phyloP scores from a whole-genome alignment of 805 yeast genomes.

The Saccharomycopsis malanga region DNA sequence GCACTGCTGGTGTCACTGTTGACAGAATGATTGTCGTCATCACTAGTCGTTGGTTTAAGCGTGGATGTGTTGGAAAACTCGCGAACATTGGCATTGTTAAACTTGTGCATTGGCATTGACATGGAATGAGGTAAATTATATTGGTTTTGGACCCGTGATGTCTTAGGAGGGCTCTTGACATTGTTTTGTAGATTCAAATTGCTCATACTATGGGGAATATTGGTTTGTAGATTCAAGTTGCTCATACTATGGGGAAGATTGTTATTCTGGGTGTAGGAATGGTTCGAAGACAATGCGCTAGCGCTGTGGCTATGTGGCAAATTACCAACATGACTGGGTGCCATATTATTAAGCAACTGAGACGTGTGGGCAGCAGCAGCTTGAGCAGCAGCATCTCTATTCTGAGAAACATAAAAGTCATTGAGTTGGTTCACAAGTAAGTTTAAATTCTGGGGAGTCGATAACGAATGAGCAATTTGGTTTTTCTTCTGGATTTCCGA shows the following conservation, averaged over 20 bases:
- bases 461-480: conserved; percentile 16
- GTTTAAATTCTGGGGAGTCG: conserved; percentile 19
- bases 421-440: conserved; percentile 14
- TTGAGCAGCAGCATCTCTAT: conserved; percentile 1
- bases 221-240: neutral
- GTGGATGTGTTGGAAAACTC: conserved; percentile 21
- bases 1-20: conserved; percentile 5
- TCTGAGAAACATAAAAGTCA: conserved; percentile 6
- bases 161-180: neutral
- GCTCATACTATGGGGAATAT: neutral
- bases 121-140: conserved; percentile 10
- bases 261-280: neutral
- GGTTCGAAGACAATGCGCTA: neutral
- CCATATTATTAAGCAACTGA: neutral
- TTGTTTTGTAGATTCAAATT: neutral
- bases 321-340: neutral
- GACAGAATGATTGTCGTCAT: neutral
- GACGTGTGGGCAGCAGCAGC: neutral
- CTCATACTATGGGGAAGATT: neutral
- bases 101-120: conserved; percentile 11
- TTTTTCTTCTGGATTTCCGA: conserved; percentile 3
- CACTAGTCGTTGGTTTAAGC: conserved; percentile 6
- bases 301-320: conserved; percentile 1
- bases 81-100: neutral
- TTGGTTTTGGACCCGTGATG: neutral